Conservation (phyloP, 106 monocot genomes). For the Allium fistulosum region DNA sequence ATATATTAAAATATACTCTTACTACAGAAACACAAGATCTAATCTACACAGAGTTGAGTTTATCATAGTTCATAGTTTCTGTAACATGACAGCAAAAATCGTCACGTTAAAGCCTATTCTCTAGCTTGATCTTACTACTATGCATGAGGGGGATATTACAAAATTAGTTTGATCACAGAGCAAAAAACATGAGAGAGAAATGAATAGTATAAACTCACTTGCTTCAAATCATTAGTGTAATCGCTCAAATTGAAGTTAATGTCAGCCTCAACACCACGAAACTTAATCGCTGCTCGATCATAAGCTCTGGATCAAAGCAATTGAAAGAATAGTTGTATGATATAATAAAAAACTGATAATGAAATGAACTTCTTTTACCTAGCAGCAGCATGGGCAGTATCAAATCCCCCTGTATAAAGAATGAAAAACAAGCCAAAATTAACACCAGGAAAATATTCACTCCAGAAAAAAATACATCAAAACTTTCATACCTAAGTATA, state of each 20-base stretch:
- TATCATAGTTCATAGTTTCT: neutral
- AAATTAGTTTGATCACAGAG: neutral
- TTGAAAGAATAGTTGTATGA: neutral
- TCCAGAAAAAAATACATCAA: neutral
- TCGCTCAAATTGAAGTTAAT: constrained; percentile 60
- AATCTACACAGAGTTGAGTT: too few relatives aligned
- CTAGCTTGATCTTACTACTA: neutral
- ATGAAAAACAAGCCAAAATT: neutral
- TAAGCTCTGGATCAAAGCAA: constrained; percentile 39
- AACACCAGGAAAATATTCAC: neutral
- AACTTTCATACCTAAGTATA: constrained; percentile 34
- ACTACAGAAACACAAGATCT: too few relatives aligned
- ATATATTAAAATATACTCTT: neutral
- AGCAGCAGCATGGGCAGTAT: constrained; percentile 71
- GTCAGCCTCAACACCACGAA: constrained; percentile 64
- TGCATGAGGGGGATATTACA: neutral
- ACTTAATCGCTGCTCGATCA: constrained; percentile 72
- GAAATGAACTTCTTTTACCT: neutral
- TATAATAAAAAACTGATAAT: neutral
- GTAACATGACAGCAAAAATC: neutral
- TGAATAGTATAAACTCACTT: constrained; percentile 11
- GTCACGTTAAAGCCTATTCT: neutral
- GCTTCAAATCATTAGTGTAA: constrained; percentile 60
- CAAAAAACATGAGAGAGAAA: too few relatives aligned
- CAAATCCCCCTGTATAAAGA: constrained; percentile 60